phyloP scores from a whole-genome alignment of 768 basidiomycete species.

The Macrolepiota fuliginosa region DNA sequence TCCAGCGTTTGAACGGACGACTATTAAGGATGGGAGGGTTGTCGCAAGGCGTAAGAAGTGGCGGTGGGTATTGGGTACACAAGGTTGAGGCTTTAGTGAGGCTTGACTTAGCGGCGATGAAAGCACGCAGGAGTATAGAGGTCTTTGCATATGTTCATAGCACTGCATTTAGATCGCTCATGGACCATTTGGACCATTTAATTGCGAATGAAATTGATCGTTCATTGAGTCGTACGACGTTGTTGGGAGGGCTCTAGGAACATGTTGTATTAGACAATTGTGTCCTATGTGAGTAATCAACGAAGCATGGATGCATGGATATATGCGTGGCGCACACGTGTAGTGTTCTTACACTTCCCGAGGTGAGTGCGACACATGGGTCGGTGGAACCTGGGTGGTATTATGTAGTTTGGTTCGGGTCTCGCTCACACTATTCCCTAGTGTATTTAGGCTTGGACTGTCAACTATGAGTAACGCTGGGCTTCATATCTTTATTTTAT shows the following conservation, averaged over 20 bases:
- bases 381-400: too few relatives aligned
- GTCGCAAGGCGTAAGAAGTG: conserved; percentile 37
- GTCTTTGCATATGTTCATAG: neutral
- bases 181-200: neutral
- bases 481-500: too few relatives aligned
- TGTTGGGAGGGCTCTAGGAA: neutral
- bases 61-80: conserved; percentile 28
- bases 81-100: conserved; percentile 3
- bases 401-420: neutral
- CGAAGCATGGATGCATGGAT: neutral
- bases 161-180: neutral
- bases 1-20: conserved; percentile 49
- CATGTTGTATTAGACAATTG: neutral
- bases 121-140: neutral
- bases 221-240: neutral
- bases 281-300: neutral
- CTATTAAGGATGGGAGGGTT: conserved; percentile 43
- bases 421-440: too few relatives aligned
- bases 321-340: neutral
- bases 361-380: neutral
- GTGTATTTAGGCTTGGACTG: too few relatives aligned
- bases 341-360: neutral
- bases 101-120: neutral
- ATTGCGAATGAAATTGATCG: neutral
- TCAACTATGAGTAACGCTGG: too few relatives aligned